Evolutionary conservation across 2,329 filamentous ascomycete species (phyloP), one percentile per base, ranked within the genome.

Genomic region (Mollisia scopiformis): DNA sequence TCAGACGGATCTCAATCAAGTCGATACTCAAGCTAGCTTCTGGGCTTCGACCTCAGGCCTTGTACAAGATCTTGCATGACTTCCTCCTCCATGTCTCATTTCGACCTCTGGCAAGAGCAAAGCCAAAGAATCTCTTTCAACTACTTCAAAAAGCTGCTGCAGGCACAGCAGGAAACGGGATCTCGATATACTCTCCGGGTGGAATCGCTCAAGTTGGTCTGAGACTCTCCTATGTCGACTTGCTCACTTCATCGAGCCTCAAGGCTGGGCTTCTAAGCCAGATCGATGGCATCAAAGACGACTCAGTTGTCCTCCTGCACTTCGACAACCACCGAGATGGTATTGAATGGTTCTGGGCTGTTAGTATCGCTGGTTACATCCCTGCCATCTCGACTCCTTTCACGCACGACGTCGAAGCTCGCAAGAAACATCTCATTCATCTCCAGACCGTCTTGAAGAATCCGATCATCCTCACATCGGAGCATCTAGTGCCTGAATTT

Each of bases 261-360:
- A 31, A 52, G 23, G 49, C 49, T 31, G 7, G 27, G 33, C 49
- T 52, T 52, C 28, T 35, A n/a, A 23, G 27, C 30, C 49, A 35
- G 19, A 30, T 52, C 19, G 31, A 53, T 53, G 41, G 23, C 21
- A 46, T 57, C 14, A 21, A 47, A 6, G 37, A 19, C 8, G 56
- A 46, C 21, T 14, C 31, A 6, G 50, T 71, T 43, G 41, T 72
- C n/a, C 37, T 73, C 2, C 56, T 74, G 1, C 74, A 78, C 59
- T 75, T 79, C 41, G 67, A 76, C 23, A 66, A 68, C n/a, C 75
- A 78, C 41, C 54, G 67, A 52, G 74, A 79, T 23, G 73, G 58
- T 3, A 27, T 60, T 19, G 41, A 30, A 27, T 80, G 76, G 77
- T 76, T 79, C 58, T 80, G 77, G 78, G 68, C 76, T 3, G 70